Base-by-base conservation (phyloP, 306 rosid species). In the Ceratonia siliqua region DNA sequence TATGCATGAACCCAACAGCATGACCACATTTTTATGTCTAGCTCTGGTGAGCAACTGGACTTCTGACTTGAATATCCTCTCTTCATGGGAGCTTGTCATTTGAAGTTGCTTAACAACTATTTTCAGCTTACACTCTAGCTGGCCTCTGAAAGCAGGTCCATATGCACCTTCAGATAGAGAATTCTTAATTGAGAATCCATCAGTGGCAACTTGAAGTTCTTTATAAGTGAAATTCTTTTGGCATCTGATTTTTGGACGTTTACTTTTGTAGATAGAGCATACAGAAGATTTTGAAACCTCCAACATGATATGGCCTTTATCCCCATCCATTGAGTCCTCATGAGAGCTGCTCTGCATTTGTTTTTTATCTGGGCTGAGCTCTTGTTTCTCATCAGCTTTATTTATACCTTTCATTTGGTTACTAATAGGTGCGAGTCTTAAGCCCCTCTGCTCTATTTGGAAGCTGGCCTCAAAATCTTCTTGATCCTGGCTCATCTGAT, bases 11-110 rank as follows among this genome's bases (percentile, higher is more conserved):
- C 98, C 98, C 62, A 90, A 85, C 77, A 92, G 74, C 86, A 79
- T 78, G 48, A 84, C 86, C 87, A 92, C 74, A 75, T 92, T 92
- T 66, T 84, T 83, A 79, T 92, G 98, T 84, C 86, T 88, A 33
- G 85, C 88, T 53, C 57, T 85, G 84, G 75, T 70, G 12, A 88
- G 89, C 67, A 83, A 74, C 70, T 85, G 79, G 71, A 86, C 83
- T 83, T 88, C 88, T 28, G 91, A 84, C 61, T 81, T 65, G 41
- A 85, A 85, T 72, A 63, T 82, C 70, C 81, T 82, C 80, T 86
- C 86, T 21, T 85, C 96, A 61, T 85, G 89, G 25, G 68, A 61
- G 82, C 87, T 87, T 74, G 84, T 82, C 63, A 76, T 72, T 64
- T 87, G 73, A 58, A 83, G 90, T 70, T 73, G 86, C 84, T 90